Conservation (phyloP, 306 rosid species). For the Acacia acuminata region DNA sequence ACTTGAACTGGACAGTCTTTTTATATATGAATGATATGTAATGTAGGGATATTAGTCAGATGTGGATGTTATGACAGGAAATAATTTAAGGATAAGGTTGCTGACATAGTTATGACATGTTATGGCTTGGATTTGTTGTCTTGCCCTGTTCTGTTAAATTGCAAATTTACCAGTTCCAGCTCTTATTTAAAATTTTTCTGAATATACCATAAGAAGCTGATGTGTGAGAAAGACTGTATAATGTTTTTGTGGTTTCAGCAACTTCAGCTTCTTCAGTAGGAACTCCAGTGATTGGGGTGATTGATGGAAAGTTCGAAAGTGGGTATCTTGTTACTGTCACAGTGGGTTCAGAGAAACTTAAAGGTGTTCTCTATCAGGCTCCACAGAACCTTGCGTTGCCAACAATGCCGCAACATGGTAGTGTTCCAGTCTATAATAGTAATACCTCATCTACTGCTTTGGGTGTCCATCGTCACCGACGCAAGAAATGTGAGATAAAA, state of each 20-base stretch:
- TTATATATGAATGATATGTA: background rate
- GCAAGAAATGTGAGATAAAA: slow-evolving; percentile 80
- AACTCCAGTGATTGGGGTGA: slow-evolving; percentile 63
- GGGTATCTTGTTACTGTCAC: slow-evolving; percentile 90
- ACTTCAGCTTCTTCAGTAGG: slow-evolving; percentile 40
- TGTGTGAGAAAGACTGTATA: background rate
- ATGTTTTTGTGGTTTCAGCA: slow-evolving; percentile 29
- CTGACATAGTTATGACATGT: background rate
- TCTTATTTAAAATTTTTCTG: background rate
- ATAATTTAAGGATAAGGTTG: background rate
- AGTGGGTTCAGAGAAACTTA: slow-evolving; percentile 71
- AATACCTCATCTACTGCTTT: slow-evolving; percentile 35
- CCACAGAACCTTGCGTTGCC: slow-evolving; percentile 39
- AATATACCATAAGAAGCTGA: slow-evolving; percentile 9
- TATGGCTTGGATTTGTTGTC: background rate
- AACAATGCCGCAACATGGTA: slow-evolving; percentile 19
- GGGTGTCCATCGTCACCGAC: slow-evolving; percentile 66
- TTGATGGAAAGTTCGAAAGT: slow-evolving; percentile 90
- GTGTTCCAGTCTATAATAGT: slow-evolving; percentile 33
- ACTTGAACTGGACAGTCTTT: background rate
- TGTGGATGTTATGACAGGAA: background rate
- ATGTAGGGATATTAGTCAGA: background rate
- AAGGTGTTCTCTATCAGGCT: slow-evolving; percentile 78
- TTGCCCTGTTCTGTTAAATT: background rate
- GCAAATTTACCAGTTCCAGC: background rate